Evolutionary conservation across 2,329 filamentous ascomycete genomes (phyloP), one percentile per base, ranked within the genome.

Genomic region (Cercospora sp.): DNA sequence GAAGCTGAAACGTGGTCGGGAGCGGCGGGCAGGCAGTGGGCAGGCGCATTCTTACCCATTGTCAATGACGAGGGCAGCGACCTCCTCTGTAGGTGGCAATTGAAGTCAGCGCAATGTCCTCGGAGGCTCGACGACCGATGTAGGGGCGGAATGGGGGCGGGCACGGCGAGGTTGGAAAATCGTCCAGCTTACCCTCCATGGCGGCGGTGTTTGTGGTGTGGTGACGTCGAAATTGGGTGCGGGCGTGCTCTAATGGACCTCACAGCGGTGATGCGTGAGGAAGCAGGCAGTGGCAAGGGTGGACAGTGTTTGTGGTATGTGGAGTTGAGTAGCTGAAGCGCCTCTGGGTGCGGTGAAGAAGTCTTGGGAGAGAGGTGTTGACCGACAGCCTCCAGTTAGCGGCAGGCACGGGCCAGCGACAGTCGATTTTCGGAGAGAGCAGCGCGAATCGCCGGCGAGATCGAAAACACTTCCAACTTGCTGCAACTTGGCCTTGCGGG

Each of bases 41-140:
- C 23, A 33, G 67, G 72, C 67, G 73, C 67, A 67, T 68, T 87
- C 94, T 92, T 94, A 99, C 95, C 95, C 95, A 98, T 99, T 99
- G 94, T 99, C 95, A 87, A 99, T 98, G 86, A 99, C 95, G 92
- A 99, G 94, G 85, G 95, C 95, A 85, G 95, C 95, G 86, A 99
- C 95, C 93, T 99, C 95, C 90, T 99, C 95, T 98, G 82, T 84
- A 64, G 1, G 66, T 55, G 65, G 66, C 60, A 71, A 40, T 28
- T 66, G 33, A 58, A 69, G 72, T 77, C 70, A 76, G 75, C 70
- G 51, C 59, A 64, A 60, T 67, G 67, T 48, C 33, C 36, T 51
- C 20, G 48, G 30, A 26, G 55, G 30, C 36, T 63, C 60, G 30
- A 64, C 67, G 61, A 68, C 30, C 67, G 40, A 45, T 40, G 40